A percentile compares a stretch with the other conserved stretches of the same genome.
These are phyloP conservation scores for Exutisphaerella laricina DNA, from an alignment of 2,329 filamentous ascomycete species.

Conservation along the genomic window DNA sequence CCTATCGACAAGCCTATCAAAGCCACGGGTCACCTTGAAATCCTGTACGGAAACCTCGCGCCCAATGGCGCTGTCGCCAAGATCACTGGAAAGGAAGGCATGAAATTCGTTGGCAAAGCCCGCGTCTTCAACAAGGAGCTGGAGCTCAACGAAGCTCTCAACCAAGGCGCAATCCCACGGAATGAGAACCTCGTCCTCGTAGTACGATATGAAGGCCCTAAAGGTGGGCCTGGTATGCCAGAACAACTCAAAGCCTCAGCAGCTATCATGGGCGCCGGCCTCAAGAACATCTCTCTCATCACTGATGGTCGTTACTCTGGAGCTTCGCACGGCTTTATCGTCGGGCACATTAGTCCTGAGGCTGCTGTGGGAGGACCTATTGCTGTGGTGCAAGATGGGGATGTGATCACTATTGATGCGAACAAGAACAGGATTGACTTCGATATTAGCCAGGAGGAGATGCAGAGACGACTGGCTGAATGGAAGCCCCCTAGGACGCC, in stretches of 20 bases:
- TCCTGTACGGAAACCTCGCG: slow-evolving; percentile 80
- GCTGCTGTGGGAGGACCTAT: slow-evolving; percentile 85
- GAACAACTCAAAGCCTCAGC: slow-evolving; percentile 86
- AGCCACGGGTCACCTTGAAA: slow-evolving; percentile 76
- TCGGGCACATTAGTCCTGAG: slow-evolving; percentile 88
- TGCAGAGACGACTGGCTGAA: slow-evolving; percentile 55
- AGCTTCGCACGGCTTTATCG: slow-evolving; percentile 85
- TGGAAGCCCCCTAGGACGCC: slow-evolving; percentile 68
- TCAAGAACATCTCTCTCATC: slow-evolving; percentile 83
- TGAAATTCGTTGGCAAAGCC: slow-evolving; percentile 72
- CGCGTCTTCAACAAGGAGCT: slow-evolving; percentile 83
- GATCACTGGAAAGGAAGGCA: slow-evolving; percentile 92
- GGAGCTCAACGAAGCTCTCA: slow-evolving; percentile 69
- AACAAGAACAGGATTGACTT: slow-evolving; percentile 68
- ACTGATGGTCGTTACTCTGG: slow-evolving; percentile 89
- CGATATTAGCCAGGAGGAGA: slow-evolving; percentile 65
- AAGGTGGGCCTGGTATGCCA: slow-evolving; percentile 92
- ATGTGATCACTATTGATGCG: slow-evolving; percentile 80
- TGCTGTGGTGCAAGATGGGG: slow-evolving; percentile 72
- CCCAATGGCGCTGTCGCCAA: slow-evolving; percentile 89
- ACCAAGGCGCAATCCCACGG: slow-evolving; percentile 61
- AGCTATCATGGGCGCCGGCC: slow-evolving; percentile 84
- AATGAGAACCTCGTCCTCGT: slow-evolving; percentile 82
- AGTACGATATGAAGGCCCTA: slow-evolving; percentile 89
- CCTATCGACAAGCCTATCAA: slow-evolving; percentile 81